Evolutionary conservation across 2,329 filamentous ascomycete genomes (phyloP), one percentile per base, ranked within the genome.

Genomic region (Fonsecaea multimorphosa): DNA sequence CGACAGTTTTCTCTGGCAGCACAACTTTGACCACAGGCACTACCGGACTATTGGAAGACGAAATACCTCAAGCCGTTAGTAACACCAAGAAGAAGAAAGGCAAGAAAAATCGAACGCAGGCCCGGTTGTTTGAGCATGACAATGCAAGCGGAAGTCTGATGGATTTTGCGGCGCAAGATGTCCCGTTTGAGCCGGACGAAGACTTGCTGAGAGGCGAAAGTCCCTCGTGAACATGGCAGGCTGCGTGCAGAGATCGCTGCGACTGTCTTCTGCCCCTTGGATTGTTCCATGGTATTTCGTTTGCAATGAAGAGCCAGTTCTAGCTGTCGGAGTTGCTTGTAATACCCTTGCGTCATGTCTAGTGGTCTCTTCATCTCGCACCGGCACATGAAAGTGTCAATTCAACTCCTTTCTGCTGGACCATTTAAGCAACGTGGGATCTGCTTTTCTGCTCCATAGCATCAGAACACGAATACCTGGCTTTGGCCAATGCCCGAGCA

Each of bases 61-160:
- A 58, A 22, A 38, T 65, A 34, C 57, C 54, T 27, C 67, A 67
- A 46, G 59, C 63, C 36, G 89, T 96, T 51, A 89, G 94, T 19
- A 96, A 91, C 16, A 94, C 92, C 1, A 85, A 92, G 67, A 84
- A 91, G 59, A 86, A 91, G 65, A 86, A 86, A 72, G 86, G 84
- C 38, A 71, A 70, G 63, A 70, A 67, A 51, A 61, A 29, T 4
- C 59, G 61, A 29, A 19, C 51, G 7, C 56, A 58, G 38, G 36
- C 55, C 8, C 58, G 52, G n/a, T 29, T 61, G 5, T 29, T 64
- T 16, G 65, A 61, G 14, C 59, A 69, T 12, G 59, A 64, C 38
- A 61, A 61, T 24, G 19, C 24, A 12, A 40, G 32, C 34, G 58
- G 38, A 19, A 46, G 31, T 55, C 40, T 34, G 38, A n/a, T 58